Base-by-base conservation (phyloP, 257 asterid species). In the Lycium barbarum region DNA sequence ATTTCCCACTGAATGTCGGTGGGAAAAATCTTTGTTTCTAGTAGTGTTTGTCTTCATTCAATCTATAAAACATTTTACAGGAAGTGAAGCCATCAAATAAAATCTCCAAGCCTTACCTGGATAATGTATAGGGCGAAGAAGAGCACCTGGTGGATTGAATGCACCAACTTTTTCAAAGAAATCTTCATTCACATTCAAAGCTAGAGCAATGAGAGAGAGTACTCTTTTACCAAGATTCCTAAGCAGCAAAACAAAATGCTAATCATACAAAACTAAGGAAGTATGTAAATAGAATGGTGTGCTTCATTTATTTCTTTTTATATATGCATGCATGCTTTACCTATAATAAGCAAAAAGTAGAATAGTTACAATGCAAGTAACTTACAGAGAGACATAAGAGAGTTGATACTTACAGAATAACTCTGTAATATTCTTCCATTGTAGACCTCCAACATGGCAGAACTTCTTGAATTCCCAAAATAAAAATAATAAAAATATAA, bases 91-190 rank as follows among this genome's bases (percentile, higher is more conserved):
- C 7, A 73, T 11, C 5, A 47, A 20, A 49, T 20, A n/a, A 11
- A 26, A 12, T 2, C n/a, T 47, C 20, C 0, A 68, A 36, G 22
- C 7, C 51, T 68, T 38, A 90, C 95, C 92, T 87, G 93, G 95
- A 85, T 92, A 91, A 61, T 82, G 94, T 58, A 92, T 72, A 72
- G 90, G 89, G 79, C 94, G 93, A 45, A 92, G 90, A 87, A 87
- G 86, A 86, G 73, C 86, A 36, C 73, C 43, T 12, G 92, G 93
- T 33, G 84, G 88, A 80, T 83, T 74, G 36, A 90, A 84, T 51
- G 94, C 95, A 51, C 94, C 95, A 38, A 85, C 81, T 53, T 88
- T 86, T 86, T 85, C 79, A 81, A 92, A 92, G 87, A 89, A 91
- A 82, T 83, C 92, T 80, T 92, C 90, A n/a, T 89, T 90, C 84